Evolutionary conservation across 192 early-diverging fungal genomes (phyloP).

Genomic region (Radiomyces spectabilis): DNA sequence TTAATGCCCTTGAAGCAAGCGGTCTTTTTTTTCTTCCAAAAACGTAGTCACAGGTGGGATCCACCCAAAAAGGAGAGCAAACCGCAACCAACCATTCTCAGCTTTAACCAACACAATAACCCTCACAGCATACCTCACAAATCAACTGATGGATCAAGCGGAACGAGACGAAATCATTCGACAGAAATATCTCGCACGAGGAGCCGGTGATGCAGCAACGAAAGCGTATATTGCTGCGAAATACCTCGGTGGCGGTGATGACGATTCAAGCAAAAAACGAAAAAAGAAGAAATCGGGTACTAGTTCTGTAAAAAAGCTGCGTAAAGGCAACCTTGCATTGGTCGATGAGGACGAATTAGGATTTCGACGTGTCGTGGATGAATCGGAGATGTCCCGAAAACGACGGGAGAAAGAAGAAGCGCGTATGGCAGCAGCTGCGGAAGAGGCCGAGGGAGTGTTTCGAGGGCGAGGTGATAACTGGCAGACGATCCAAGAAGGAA

Average conservation of each 20-base stretch:
- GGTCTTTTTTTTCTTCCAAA: no score
- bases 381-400: conserved; percentile 3
- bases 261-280: conserved; percentile 23
- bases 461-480: conserved; percentile 5
- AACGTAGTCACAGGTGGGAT: no score
- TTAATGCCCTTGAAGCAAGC: no score
- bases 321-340: conserved; percentile 29
- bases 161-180: conserved; percentile 8
- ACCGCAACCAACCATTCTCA: no score
- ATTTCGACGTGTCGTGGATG: conserved; percentile 4
- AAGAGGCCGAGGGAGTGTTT: not conserved
- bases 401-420: not conserved
- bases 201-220: conserved; percentile 23
- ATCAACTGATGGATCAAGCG: conserved; percentile 7
- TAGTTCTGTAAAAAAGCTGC: conserved; percentile 1
- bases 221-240: conserved; percentile 31
- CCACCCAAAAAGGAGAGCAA: no score
- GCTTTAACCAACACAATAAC: no score
- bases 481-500: conserved; percentile 17
- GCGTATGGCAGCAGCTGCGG: conserved; percentile 1
- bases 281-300: conserved; percentile 22
- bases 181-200: conserved; percentile 26
- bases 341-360: conserved; percentile 29
- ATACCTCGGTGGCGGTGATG: conserved; percentile 10
- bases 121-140: no score